Evolutionary conservation across 805 yeast genomes (phyloP).

Genomic region (Zygosaccharomyces gambellarensis): DNA sequence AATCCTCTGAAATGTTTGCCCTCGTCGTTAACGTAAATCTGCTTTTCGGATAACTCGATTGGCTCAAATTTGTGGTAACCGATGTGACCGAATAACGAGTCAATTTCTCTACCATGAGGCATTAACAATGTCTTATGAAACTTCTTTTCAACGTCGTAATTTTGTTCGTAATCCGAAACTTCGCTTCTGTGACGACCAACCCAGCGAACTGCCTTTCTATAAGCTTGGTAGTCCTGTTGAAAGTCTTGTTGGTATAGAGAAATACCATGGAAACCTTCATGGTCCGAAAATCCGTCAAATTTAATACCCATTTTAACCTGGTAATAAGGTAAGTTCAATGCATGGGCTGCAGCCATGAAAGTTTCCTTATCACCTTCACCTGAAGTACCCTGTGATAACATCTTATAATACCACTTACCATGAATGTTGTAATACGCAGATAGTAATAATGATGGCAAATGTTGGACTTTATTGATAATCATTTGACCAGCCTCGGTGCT

Average conservation of each 20-base stretch:
- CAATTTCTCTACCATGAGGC: conserved; percentile 12
- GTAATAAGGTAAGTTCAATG: conserved; percentile 43
- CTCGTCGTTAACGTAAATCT: conserved; percentile 14
- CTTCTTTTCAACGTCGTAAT: conserved; percentile 13
- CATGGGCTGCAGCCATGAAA: conserved; percentile 63
- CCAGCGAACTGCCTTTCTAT: conserved; percentile 14
- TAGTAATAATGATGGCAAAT: conserved; percentile 52
- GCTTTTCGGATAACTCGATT: conserved; percentile 18
- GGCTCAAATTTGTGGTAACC: conserved; percentile 38
- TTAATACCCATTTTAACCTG: conserved; percentile 42
- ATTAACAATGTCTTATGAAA: conserved; percentile 14
- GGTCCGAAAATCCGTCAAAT: conserved; percentile 37
- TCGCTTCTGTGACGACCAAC: conserved; percentile 9
- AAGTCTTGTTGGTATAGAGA: conserved; percentile 45
- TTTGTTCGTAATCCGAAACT: conserved; percentile 13
- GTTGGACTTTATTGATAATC: conserved; percentile 54
- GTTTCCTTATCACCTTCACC: conserved; percentile 84
- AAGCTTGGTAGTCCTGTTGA: conserved; percentile 42
- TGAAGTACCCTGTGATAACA: conserved; percentile 66
- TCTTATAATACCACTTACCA: conserved; percentile 61
- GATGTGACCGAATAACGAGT: conserved; percentile 37
- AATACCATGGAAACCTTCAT: conserved; percentile 37
- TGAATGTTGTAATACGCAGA: conserved; percentile 59
- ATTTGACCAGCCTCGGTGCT: conserved; percentile 69
- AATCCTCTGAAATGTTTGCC: conserved; percentile 29